Evolutionary conservation across 306 rosid species (phyloP), one percentile per base, ranked within the genome.

Genomic region (Acacia melanoxylon): DNA sequence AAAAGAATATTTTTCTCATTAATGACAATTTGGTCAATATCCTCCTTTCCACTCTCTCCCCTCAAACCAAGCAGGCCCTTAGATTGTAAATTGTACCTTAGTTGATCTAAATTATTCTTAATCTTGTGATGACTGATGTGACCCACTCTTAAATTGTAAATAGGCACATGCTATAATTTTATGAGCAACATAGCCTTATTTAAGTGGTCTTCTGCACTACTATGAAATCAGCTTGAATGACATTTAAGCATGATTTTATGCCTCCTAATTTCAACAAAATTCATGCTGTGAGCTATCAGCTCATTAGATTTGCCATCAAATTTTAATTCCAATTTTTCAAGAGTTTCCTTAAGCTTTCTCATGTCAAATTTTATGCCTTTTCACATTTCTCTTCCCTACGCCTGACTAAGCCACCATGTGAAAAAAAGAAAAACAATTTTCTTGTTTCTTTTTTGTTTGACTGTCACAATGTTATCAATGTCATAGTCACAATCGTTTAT

Each of bases 391-490:
- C 25, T 52, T 52, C 10, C 20, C 10, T 20, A 54, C 12, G 11
- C 25, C 20, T 51, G 58, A 51, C 58, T 51, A 17, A 51, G 22
- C 22, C 58, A 17, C 22, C 58, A 37, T 69, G n/a, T 68, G n/a
- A 80, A 27, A 15, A 17, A 19, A 59, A 48, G 74, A 67, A 72
- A 72, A 72, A n/a, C 8, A 54, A 24, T 59, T 10, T 19, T 11
- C 31, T n/a, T 58, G 37, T 27, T 69, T 74, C 75, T 74, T 62
- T 44, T 51, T 68, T 68, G 17, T 85, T 62, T 70, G 29, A 73
- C 42, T 22, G 35, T 76, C 74, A 71, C 45, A 46, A 19, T 79
- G 35, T 76, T 76, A 49, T 71, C 62, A 52, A 22, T 71, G 25
- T 35, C 40, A 80, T 54, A 25, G 68, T 25, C 80, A 31, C 72